phyloP scores from a whole-genome alignment of 306 rosid species.

The Parietaria judaica region DNA sequence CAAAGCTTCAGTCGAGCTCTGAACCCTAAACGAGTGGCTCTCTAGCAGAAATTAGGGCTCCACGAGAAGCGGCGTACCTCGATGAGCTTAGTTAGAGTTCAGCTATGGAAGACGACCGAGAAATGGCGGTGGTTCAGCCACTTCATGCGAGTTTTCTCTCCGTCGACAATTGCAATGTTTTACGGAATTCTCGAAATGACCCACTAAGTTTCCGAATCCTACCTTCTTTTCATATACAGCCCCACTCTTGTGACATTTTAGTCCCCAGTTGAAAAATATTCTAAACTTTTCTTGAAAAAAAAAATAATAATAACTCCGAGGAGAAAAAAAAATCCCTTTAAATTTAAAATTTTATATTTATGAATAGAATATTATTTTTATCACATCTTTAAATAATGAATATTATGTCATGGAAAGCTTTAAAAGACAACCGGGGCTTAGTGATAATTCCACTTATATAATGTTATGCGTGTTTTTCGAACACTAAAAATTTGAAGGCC shows the following conservation, averaged over 20 bases:
- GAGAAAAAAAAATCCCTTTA: too few relatives aligned
- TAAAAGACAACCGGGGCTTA: too few relatives aligned
- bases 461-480: too few relatives aligned
- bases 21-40: not conserved
- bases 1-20: not conserved
- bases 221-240: not conserved
- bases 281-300: too few relatives aligned
- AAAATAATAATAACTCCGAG: too few relatives aligned
- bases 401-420: too few relatives aligned
- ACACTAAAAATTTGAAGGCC: too few relatives aligned
- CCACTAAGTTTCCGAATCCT: not conserved
- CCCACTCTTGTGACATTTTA: not conserved
- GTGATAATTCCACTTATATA: too few relatives aligned
- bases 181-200: not conserved
- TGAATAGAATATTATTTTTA: too few relatives aligned
- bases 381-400: too few relatives aligned
- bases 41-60: constrained; percentile 1
- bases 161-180: not conserved
- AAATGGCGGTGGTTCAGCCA: not conserved
- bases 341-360: too few relatives aligned
- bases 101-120: not conserved
- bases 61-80: constrained; percentile 1
- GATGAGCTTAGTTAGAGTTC: not conserved
- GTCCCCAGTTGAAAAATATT: too few relatives aligned
- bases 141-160: not conserved